phyloP scores from a whole-genome alignment of 306 rosid species.

The Quercus aquifolioides region DNA sequence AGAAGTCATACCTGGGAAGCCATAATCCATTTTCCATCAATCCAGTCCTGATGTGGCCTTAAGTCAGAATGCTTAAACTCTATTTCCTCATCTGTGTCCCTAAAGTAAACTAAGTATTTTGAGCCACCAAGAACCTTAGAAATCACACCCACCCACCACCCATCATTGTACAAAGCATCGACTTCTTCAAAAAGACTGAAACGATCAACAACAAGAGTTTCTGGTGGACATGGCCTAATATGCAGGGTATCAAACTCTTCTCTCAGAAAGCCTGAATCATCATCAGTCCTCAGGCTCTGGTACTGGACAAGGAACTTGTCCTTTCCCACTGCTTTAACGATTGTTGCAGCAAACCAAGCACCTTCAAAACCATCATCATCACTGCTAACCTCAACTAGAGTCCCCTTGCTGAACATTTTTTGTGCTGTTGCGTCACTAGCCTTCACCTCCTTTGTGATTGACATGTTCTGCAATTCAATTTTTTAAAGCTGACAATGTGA shows the following conservation, averaged over 20 bases:
- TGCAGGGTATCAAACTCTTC: constrained; percentile 35
- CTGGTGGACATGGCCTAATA: constrained; percentile 18
- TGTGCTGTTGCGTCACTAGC: not conserved
- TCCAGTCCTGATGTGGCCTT: constrained; percentile 44
- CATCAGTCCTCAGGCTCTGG: constrained; percentile 34
- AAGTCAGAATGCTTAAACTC: constrained; percentile 27
- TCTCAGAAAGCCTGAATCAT: constrained; percentile 24
- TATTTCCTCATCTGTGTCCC: constrained; percentile 22
- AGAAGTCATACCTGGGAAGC: constrained; percentile 27
- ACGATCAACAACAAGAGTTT: too few species aligned
- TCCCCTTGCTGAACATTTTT: constrained; percentile 22
- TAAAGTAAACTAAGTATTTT: not conserved
- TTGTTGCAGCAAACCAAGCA: constrained; percentile 40
- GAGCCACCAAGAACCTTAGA: too few species aligned
- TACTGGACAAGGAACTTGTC: constrained; percentile 37
- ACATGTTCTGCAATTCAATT: constrained; percentile 12
- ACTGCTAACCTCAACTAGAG: constrained; percentile 34
- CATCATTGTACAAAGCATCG: too few species aligned
- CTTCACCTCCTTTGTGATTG: not conserved
- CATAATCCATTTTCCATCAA: constrained; percentile 38
- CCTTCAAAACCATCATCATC: constrained; percentile 46
- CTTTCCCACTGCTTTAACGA: constrained; percentile 6
- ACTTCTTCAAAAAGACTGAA: too few species aligned
- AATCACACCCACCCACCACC: too few species aligned
- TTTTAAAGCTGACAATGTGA: not conserved